phyloP scores from a whole-genome alignment of 768 basidiomycete genomes.

The Pisolithus sp. region DNA sequence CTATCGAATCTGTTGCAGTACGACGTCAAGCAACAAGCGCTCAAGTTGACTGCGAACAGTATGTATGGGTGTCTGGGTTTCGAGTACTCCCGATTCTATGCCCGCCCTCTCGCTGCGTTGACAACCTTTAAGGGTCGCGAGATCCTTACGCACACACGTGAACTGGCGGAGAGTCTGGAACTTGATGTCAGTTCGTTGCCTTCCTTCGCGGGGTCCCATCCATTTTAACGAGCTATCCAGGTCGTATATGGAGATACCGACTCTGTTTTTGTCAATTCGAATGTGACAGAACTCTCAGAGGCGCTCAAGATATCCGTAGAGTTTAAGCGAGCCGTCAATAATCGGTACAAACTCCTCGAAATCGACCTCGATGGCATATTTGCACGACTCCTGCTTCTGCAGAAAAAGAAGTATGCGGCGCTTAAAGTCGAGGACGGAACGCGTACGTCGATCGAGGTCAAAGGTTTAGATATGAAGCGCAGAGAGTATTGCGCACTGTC shows the following conservation, averaged over 20 bases:
- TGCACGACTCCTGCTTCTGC: slow-evolving; percentile 83
- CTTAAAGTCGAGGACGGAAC: slow-evolving; percentile 86
- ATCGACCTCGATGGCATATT: slow-evolving; percentile 96
- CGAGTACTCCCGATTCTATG: slow-evolving; percentile 94
- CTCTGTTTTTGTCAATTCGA: slow-evolving; percentile 97
- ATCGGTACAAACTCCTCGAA: slow-evolving; percentile 90
- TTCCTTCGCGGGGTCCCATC: background rate
- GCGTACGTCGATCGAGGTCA: slow-evolving; percentile 78
- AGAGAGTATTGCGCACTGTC: slow-evolving; percentile 91
- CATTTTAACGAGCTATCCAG: slow-evolving; percentile 33
- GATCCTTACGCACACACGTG: slow-evolving; percentile 88
- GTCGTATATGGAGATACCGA: slow-evolving; percentile 99
- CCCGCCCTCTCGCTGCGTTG: slow-evolving; percentile 91
- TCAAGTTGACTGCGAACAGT: slow-evolving; percentile 97
- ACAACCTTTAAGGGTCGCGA: slow-evolving; percentile 98
- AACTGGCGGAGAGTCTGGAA: slow-evolving; percentile 83
- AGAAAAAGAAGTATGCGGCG: slow-evolving; percentile 99
- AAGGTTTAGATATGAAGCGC: slow-evolving; percentile 98
- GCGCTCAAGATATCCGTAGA: slow-evolving; percentile 87
- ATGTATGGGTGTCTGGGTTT: slow-evolving; percentile 99
- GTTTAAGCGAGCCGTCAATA: slow-evolving; percentile 96
- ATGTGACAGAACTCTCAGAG: slow-evolving; percentile 79
- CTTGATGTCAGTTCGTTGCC: slow-evolving; percentile 67
- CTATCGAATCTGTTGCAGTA: slow-evolving; percentile 44
- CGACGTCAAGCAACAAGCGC: slow-evolving; percentile 94